phyloP scores from a whole-genome alignment of 2,329 filamentous ascomycete species.

The Paraconiothyrium sp. region DNA sequence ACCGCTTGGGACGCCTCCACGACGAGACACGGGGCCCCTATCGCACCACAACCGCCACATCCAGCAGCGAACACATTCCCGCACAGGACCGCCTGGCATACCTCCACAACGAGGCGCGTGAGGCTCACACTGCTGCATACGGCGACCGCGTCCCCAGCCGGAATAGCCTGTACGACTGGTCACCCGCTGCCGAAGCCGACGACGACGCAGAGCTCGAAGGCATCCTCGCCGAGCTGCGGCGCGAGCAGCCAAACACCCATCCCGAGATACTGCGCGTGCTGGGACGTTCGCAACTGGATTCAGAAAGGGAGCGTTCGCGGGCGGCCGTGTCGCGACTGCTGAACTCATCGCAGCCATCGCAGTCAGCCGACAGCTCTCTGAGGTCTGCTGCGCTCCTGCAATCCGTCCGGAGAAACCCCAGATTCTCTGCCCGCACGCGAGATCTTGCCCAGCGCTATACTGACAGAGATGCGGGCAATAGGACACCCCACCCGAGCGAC shows the following conservation, averaged over 20 bases:
- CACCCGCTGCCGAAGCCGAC: conserved; percentile 55
- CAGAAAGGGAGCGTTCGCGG: conserved; percentile 41
- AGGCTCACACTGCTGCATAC: conserved; percentile 52
- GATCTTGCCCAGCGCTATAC: conserved; percentile 53
- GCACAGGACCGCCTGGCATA: conserved; percentile 58
- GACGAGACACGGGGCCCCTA: conserved; percentile 36
- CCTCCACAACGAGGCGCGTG: conserved; percentile 50
- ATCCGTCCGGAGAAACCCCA: conserved; percentile 50
- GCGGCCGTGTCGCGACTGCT: conserved; percentile 38
- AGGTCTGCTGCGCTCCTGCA: conserved; percentile 54
- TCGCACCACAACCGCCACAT: neutral
- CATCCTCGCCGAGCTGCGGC: conserved; percentile 53
- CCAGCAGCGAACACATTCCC: conserved; percentile 40
- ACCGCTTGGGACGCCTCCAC: conserved; percentile 55
- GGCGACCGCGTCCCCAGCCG: conserved; percentile 63
- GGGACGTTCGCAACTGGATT: conserved; percentile 48
- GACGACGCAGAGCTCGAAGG: conserved; percentile 52
- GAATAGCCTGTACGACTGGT: conserved; percentile 69
- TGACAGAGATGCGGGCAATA: conserved; percentile 46
- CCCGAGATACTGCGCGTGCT: conserved; percentile 51
- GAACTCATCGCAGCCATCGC: conserved; percentile 33
- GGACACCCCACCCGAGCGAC: conserved; percentile 29
- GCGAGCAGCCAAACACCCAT: conserved; percentile 50
- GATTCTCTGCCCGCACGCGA: conserved; percentile 49
- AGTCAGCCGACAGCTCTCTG: conserved; percentile 44